Evolutionary conservation across 306 rosid species (phyloP).

Genomic region (Begonia fuchsioides): DNA sequence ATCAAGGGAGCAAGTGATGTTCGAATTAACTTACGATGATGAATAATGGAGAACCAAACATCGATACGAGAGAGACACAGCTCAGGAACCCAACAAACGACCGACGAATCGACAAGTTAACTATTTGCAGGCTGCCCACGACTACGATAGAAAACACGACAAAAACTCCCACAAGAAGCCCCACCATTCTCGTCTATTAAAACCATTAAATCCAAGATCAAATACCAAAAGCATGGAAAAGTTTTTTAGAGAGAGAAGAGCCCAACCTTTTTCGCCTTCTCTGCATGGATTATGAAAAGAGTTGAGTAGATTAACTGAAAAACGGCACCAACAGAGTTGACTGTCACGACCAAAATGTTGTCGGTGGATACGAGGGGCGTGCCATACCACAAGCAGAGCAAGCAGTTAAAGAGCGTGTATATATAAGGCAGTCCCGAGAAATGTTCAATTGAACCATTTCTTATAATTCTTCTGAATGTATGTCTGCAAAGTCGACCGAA

Average conservation of each 20-base stretch:
- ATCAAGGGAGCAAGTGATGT: too few relatives aligned
- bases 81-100: slow-evolving; percentile 59
- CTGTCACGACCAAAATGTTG: slow-evolving; percentile 48
- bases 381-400: slow-evolving; percentile 83
- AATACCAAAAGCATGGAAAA: slow-evolving; percentile 10
- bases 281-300: slow-evolving; percentile 51
- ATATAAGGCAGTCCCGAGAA: slow-evolving; percentile 88
- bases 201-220: slow-evolving; percentile 7
- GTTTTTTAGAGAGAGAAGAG: slow-evolving; percentile 6
- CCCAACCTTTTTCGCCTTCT: slow-evolving; percentile 54
- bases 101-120: slow-evolving; percentile 22
- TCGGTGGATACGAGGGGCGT: slow-evolving; percentile 47
- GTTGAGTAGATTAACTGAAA: slow-evolving; percentile 59
- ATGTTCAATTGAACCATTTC: slow-evolving; percentile 74
- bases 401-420: slow-evolving; percentile 70
- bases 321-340: slow-evolving; percentile 69
- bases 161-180: slow-evolving; percentile 40
- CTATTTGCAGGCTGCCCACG: slow-evolving; percentile 59
- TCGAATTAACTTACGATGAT: slow-evolving; percentile 50
- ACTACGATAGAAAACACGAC: slow-evolving; percentile 32
- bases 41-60: slow-evolving; percentile 89
- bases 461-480: slow-evolving; percentile 65
- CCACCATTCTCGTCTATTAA: slow-evolving; percentile 48
- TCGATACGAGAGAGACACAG: slow-evolving; percentile 61
- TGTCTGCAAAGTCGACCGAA: slow-evolving; percentile 29